Conservation (phyloP, 345 rosid species). For the Eucalyptus tenuipes region DNA sequence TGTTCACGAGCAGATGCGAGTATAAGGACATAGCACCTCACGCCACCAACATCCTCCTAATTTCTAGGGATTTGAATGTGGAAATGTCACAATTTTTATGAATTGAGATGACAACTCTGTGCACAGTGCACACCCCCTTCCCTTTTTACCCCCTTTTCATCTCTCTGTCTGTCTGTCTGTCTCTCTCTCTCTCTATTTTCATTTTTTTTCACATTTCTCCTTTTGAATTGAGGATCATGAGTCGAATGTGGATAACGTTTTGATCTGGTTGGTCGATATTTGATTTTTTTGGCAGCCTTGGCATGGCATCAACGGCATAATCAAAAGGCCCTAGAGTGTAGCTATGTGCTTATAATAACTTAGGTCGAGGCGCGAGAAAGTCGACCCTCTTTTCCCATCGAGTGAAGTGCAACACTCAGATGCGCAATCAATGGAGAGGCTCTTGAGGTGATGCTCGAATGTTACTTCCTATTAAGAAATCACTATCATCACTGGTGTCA, state of each 20-base stretch:
- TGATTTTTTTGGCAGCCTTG: background rate
- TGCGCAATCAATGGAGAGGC: background rate
- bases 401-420: background rate
- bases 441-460: background rate
- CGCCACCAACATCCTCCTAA: conserved; percentile 1
- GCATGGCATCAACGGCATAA: background rate
- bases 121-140: background rate
- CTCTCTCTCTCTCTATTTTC: too few relatives aligned
- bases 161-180: too few relatives aligned
- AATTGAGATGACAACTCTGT: background rate
- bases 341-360: background rate
- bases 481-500: background rate
- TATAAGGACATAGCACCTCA: conserved; percentile 13
- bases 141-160: background rate
- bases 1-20: background rate
- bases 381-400: background rate
- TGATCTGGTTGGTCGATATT: background rate
- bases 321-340: background rate
- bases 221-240: background rate
- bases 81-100: background rate
- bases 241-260: background rate
- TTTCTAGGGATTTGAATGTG: background rate
- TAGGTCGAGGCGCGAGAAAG: background rate
- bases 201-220: background rate
- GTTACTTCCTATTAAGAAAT: background rate